A percentile compares a stretch with the other conserved stretches of the same genome.
These are phyloP conservation scores for Biscogniauxia mediterranea DNA, from an alignment of 2,329 filamentous ascomycete species.

Conservation along the genomic window DNA sequence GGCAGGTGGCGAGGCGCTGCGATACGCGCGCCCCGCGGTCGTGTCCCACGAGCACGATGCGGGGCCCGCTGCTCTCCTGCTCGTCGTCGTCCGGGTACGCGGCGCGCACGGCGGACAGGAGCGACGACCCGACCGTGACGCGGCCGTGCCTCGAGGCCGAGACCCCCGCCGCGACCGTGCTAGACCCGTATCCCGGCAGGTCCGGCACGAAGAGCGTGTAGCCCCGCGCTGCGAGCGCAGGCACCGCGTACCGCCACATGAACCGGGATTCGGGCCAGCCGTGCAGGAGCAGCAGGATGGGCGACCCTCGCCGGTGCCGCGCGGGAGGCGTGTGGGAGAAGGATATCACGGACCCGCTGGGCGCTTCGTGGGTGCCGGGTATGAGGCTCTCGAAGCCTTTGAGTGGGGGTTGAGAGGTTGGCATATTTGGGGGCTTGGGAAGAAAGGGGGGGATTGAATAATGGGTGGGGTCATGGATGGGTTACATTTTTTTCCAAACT, in stretches of 20 bases:
- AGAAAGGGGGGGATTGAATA: neutral
- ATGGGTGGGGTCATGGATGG: neutral
- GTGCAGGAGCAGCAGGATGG: conserved; percentile 19
- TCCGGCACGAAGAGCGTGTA: conserved; percentile 16
- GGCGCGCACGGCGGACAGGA: conserved; percentile 13
- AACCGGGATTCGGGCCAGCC: conserved; percentile 18
- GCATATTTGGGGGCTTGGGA: neutral
- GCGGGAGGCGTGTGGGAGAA: conserved; percentile 14
- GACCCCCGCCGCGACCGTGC: conserved; percentile 9
- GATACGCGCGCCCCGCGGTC: conserved; percentile 13
- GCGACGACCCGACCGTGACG: conserved; percentile 8
- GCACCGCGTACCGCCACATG: conserved; percentile 18
- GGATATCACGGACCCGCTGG: conserved; percentile 11
- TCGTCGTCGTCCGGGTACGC: conserved; percentile 5
- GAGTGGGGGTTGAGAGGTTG: conserved; percentile 3
- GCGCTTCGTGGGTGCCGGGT: conserved; percentile 7
- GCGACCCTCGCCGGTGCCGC: conserved; percentile 6
- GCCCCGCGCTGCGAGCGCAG: conserved; percentile 9
- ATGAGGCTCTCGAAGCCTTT: conserved; percentile 11
- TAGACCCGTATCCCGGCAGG: conserved; percentile 16
- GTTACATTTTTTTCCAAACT: neutral
- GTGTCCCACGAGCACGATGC: conserved; percentile 14
- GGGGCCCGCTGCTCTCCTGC: no score
- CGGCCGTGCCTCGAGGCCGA: conserved; percentile 9
- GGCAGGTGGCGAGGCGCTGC: conserved; percentile 12